Base-by-base conservation (phyloP, 768 basidiomycete species). In the Lentinula boryana region DNA sequence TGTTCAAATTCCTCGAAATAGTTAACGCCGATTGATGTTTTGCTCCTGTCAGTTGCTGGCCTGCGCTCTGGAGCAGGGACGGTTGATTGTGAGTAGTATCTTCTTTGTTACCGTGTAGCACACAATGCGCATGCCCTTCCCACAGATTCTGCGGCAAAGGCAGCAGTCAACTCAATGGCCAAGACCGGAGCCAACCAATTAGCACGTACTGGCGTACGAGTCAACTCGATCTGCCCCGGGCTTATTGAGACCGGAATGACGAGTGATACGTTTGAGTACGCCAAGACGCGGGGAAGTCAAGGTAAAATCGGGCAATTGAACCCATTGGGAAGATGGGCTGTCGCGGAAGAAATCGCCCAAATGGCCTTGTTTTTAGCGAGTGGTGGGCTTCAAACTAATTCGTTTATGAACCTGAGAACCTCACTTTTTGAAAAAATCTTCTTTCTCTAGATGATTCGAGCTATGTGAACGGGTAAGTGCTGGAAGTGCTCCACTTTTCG, bases 161-260 rank as follows among this genome's bases (percentile, higher is more conserved):
- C 94, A 35, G 93, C 93, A 10, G 94, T 97, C 23, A 93, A 93
- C 70, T 92, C 86, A 49, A 85, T 96, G 65, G 95, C 93, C 7
- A 84, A 92, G 68, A 95, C 90, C 4, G 78, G 86, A 10, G 84
- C 86, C 4, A 91, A 88, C 70, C 90, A 93, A 71, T 80, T 96
- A 23, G 81, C 87, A 64, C 88, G 81, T 69, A 87, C 85, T 1
- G 89, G 93, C 72, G 82, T 98, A 64, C 89, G 95, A 48, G 88
- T 97, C 63, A 96, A 94, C 72, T 79, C 87, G 48, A 85, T 97
- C 65, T 95, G 93, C 68, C 95, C 95, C 5, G 95, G 94, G 18
- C 74, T 97, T 60, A 93, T 97, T 68, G 91, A 96, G 76, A 98
- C 95, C 8, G 90, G 87, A 54, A 97, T 98, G 93, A 95, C 95